Evolutionary conservation across 2,329 filamentous ascomycete species (phyloP).

Genomic region (Fusarium redolens): DNA sequence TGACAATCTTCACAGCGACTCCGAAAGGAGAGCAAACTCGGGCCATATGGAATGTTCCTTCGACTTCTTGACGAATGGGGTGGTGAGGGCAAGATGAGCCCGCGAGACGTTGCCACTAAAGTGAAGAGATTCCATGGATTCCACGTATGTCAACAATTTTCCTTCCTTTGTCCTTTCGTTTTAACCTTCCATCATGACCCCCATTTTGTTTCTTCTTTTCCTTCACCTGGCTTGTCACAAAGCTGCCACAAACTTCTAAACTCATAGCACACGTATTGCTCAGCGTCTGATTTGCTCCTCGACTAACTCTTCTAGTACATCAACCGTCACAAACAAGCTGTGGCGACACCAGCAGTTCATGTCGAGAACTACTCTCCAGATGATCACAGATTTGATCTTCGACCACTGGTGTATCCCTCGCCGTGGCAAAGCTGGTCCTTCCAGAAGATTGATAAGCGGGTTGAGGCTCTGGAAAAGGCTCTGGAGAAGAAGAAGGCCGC

Average conservation of each 20-base stretch:
- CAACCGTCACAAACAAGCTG: conserved; percentile 21
- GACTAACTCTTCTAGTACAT: conserved; percentile 1
- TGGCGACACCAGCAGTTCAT: conserved; percentile 14
- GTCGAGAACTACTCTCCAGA: conserved; percentile 40
- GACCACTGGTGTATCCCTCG: conserved; percentile 48
- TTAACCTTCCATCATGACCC: not conserved
- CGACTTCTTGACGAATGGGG: conserved; percentile 55
- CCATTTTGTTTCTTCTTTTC: not conserved
- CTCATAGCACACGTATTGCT: not conserved
- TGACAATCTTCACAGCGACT: conserved; percentile 32
- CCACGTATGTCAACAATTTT: not conserved
- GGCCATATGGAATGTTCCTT: conserved; percentile 55
- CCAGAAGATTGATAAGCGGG: conserved; percentile 53
- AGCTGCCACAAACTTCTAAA: not conserved
- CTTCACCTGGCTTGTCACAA: not conserved
- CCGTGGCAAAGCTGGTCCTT: conserved; percentile 52
- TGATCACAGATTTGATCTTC: conserved; percentile 43
- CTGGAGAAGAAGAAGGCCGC: conserved; percentile 19
- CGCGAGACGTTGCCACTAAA: conserved; percentile 49
- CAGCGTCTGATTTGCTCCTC: too few species aligned
- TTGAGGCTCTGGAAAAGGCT: conserved; percentile 48
- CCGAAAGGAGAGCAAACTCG: conserved; percentile 55
- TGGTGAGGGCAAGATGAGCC: conserved; percentile 46
- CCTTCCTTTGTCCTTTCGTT: not conserved
- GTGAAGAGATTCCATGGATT: conserved; percentile 52